Conservation (phyloP, 441 rosid species). For the Macaranga tanarius region DNA sequence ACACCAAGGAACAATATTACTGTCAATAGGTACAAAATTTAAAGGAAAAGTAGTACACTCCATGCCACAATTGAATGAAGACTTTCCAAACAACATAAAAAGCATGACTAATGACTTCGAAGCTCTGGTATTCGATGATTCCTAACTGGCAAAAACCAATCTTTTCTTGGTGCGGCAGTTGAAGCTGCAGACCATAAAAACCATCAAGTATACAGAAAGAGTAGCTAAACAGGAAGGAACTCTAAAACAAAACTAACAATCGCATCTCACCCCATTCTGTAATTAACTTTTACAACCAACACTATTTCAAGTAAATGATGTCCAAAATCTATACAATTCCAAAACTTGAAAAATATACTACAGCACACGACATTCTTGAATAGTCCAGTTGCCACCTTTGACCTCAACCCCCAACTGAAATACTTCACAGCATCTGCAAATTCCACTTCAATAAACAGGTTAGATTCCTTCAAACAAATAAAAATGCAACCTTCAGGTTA, state of each 20-base stretch:
- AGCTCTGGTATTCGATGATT: background rate
- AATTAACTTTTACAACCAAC: background rate
- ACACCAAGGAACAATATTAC: too few relatives aligned
- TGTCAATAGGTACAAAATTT: too few relatives aligned
- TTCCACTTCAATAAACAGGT: constrained; percentile 23
- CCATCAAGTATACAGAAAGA: too few relatives aligned
- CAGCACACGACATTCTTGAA: background rate
- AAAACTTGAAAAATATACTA: background rate
- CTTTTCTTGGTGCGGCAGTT: background rate
- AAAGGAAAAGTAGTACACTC: too few relatives aligned
- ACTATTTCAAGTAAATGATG: background rate
- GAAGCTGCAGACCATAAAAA: background rate
- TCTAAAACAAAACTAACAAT: too few relatives aligned
- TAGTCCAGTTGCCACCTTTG: constrained; percentile 21
- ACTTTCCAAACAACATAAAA: background rate
- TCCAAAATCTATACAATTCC: constrained; percentile 10
- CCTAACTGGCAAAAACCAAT: background rate
- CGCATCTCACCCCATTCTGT: too few relatives aligned
- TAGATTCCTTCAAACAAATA: constrained; percentile 24
- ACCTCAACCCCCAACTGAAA: constrained; percentile 17
- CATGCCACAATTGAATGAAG: too few relatives aligned
- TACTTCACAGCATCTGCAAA: constrained; percentile 33
- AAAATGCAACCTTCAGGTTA: constrained; percentile 6
- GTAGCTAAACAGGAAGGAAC: background rate
- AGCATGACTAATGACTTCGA: background rate